These are phyloP conservation scores for Posidonia australis DNA, from an alignment of 106 monocot genomes.

Conservation along the genomic window DNA sequence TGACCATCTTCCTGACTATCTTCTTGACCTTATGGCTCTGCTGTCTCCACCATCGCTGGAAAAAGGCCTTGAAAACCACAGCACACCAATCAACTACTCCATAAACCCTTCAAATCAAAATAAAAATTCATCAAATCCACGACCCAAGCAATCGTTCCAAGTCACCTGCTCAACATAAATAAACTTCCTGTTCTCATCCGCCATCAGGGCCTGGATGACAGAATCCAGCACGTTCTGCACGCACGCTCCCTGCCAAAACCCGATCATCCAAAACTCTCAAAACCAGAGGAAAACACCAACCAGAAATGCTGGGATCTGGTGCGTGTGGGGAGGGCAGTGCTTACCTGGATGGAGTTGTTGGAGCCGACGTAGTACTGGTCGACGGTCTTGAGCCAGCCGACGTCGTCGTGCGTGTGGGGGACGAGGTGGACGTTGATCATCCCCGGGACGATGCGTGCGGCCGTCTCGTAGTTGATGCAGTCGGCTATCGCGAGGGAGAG, in stretches of 20 bases:
- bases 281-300: neutral
- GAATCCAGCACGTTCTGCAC: slow-evolving; percentile 81
- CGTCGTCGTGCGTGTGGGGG: slow-evolving; percentile 21
- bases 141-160: neutral
- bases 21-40: slow-evolving; percentile 61
- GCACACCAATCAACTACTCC: slow-evolving; percentile 1
- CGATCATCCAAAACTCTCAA: neutral
- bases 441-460: slow-evolving; percentile 33
- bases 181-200: slow-evolving; percentile 64
- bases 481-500: slow-evolving; percentile 1
- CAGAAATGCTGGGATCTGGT: neutral
- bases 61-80: slow-evolving; percentile 65
- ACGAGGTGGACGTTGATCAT: slow-evolving; percentile 82
- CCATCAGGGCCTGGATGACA: slow-evolving; percentile 42
- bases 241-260: slow-evolving; percentile 40
- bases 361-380: slow-evolving; percentile 46
- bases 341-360: slow-evolving; percentile 71
- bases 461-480: slow-evolving; percentile 45
- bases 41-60: slow-evolving; percentile 96
- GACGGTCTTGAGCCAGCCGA: slow-evolving; percentile 20
- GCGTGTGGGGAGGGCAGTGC: neutral
- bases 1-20: slow-evolving; percentile 56
- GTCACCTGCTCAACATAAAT: slow-evolving; percentile 68
- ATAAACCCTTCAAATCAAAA: slow-evolving; percentile 4
- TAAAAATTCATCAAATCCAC: too few relatives aligned